Evolutionary conservation across 306 rosid genomes (phyloP).

Genomic region (Carpinus fangiana): DNA sequence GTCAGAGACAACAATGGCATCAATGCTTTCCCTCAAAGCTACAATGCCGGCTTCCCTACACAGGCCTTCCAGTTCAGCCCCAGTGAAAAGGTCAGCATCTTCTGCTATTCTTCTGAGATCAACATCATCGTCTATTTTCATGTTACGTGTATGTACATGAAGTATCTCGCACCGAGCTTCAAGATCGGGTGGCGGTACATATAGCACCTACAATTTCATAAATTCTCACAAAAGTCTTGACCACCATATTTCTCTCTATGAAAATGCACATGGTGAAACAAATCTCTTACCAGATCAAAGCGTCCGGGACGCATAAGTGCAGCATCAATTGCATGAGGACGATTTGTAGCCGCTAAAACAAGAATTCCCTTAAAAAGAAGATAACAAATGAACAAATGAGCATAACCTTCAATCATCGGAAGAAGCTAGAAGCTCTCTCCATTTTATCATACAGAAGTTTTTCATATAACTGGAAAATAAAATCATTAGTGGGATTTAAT

Average conservation of each 20-base stretch:
- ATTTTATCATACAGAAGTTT: constrained; percentile 15
- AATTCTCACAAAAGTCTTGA: constrained; percentile 11
- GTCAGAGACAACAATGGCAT: constrained; percentile 53
- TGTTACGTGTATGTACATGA: constrained; percentile 64
- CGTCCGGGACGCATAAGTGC: constrained; percentile 97
- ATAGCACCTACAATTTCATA: constrained; percentile 62
- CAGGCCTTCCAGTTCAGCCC: constrained; percentile 83
- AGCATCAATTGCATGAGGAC: constrained; percentile 83
- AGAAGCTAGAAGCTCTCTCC: constrained; percentile 17
- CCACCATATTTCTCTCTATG: background rate
- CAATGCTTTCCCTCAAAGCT: constrained; percentile 78
- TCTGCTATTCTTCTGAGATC: constrained; percentile 67
- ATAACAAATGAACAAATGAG: constrained; percentile 1
- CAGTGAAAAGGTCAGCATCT: constrained; percentile 82
- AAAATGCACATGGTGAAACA: background rate
- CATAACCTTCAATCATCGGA: constrained; percentile 7
- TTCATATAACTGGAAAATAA: constrained; percentile 1
- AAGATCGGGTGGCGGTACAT: constrained; percentile 87
- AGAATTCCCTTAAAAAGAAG: constrained; percentile 68
- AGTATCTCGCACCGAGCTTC: constrained; percentile 85
- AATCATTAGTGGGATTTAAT: constrained; percentile 11
- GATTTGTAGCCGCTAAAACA: constrained; percentile 95
- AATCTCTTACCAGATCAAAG: constrained; percentile 67
- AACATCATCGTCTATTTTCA: constrained; percentile 58
- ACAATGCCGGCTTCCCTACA: constrained; percentile 88